These are phyloP conservation scores for Collybia sp. DNA, from an alignment of 768 basidiomycete species.

Conservation along the genomic window DNA sequence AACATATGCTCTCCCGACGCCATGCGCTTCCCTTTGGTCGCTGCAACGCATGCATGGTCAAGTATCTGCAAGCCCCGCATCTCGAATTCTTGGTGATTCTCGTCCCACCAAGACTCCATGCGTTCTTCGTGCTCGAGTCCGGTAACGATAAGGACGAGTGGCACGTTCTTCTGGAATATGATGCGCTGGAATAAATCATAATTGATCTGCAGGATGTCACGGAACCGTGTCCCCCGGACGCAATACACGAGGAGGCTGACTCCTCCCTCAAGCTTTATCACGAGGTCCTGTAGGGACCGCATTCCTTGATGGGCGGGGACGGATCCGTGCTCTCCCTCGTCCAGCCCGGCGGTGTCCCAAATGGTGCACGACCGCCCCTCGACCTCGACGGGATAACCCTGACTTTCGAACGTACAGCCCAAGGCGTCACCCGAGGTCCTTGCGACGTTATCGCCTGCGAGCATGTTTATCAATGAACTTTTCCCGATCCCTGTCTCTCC, in stretches of 20 bases:
- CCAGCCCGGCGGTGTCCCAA: slow-evolving; percentile 35
- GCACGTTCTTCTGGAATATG: slow-evolving; percentile 28
- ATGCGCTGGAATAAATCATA: slow-evolving; percentile 32
- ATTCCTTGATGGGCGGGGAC: slow-evolving; percentile 15
- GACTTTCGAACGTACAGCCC: slow-evolving; percentile 28
- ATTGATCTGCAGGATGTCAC: slow-evolving; percentile 19
- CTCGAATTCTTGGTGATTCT: slow-evolving; percentile 22
- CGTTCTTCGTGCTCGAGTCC: slow-evolving; percentile 32
- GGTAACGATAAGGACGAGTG: slow-evolving; percentile 29
- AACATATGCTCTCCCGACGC: slow-evolving; percentile 11
- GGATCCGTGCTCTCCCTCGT: slow-evolving; percentile 24
- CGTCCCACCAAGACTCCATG: slow-evolving; percentile 33
- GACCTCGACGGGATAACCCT: slow-evolving; percentile 19
- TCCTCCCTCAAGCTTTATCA: slow-evolving; percentile 8
- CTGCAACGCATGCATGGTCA: slow-evolving; percentile 27
- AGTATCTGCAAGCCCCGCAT: slow-evolving; percentile 24
- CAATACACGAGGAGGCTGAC: slow-evolving; percentile 31
- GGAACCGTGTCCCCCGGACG: slow-evolving; percentile 22
- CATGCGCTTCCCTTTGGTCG: slow-evolving; percentile 13
- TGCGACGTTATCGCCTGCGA: slow-evolving; percentile 19
- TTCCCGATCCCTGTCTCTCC: slow-evolving; percentile 32
- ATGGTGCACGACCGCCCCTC: slow-evolving; percentile 15
- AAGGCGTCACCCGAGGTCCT: slow-evolving; percentile 22
- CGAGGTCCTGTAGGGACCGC: slow-evolving; percentile 12
- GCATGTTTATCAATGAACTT: slow-evolving; percentile 27